phyloP scores from a whole-genome alignment of 371 early-diverging fungal species.

The Lichtheimia ornata region DNA sequence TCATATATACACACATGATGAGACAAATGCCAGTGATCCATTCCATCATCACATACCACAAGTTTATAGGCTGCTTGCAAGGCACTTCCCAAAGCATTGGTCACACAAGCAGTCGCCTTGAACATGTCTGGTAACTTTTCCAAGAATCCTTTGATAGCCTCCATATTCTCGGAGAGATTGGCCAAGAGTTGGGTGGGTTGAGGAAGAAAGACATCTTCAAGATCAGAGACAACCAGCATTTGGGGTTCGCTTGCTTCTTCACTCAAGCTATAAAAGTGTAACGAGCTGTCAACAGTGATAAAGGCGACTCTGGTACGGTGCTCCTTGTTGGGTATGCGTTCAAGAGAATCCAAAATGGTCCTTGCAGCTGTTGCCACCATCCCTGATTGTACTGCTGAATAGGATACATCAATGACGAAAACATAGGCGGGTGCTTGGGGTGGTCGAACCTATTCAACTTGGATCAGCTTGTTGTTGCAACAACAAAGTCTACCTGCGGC shows the following conservation, averaged over 20 bases:
- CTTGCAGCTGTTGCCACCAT: conserved; percentile 75
- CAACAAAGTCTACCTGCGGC: background rate
- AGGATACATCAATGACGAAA: conserved; percentile 93
- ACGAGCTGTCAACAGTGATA: conserved; percentile 85
- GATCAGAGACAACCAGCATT: conserved; percentile 90
- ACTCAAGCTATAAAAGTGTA: conserved; percentile 90
- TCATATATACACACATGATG: no score
- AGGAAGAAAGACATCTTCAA: conserved; percentile 90
- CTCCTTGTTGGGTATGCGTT: conserved; percentile 87
- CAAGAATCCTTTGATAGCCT: conserved; percentile 71
- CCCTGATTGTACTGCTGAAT: conserved; percentile 79
- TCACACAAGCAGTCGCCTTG: conserved; percentile 72
- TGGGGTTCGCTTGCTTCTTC: conserved; percentile 74
- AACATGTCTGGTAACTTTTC: conserved; percentile 83
- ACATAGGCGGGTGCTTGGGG: conserved; percentile 93
- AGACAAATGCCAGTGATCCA: background rate
- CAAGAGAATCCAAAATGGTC: conserved; percentile 82
- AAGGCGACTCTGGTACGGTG: conserved; percentile 87
- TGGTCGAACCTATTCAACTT: conserved; percentile 61
- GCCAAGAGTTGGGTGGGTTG: conserved; percentile 85
- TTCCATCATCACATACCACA: conserved; percentile 47
- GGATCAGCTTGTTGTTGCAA: background rate
- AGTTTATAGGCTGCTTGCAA: conserved; percentile 85
- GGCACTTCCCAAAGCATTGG: conserved; percentile 84
- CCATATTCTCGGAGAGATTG: conserved; percentile 77